A percentile compares a stretch with the other conserved stretches of the same genome.
These are phyloP conservation scores for Diaporthe ilicicola DNA, from an alignment of 2,329 filamentous ascomycete species.

Conservation along the genomic window DNA sequence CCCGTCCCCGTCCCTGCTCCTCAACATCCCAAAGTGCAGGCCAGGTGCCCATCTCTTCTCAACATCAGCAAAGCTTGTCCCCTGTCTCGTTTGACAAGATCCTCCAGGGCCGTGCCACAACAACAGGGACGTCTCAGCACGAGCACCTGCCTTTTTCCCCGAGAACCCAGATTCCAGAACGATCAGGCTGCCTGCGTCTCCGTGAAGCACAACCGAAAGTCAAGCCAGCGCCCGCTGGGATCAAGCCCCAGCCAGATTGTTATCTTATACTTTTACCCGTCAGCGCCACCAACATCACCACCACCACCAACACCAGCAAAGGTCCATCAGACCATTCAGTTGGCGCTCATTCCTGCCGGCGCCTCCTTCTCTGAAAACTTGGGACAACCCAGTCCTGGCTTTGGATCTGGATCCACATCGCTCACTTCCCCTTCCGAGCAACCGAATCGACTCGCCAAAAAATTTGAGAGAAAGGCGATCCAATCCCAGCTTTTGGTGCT, in stretches of 20 bases:
- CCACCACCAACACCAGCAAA: not conserved
- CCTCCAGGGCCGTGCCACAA: not conserved
- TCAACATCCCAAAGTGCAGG: no score
- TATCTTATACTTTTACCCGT: conserved; percentile 4
- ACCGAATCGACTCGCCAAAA: not conserved
- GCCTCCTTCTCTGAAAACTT: conserved; percentile 11
- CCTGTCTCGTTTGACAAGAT: conserved; percentile 7
- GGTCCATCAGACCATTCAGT: conserved; percentile 7
- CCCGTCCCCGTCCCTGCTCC: not conserved
- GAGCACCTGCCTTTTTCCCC: not conserved
- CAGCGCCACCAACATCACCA: conserved; percentile 3
- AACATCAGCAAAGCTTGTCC: not conserved
- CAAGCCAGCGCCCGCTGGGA: not conserved
- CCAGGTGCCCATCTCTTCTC: not conserved
- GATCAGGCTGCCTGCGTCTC: not conserved
- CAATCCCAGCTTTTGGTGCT: conserved; percentile 4
- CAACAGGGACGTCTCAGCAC: conserved; percentile 1
- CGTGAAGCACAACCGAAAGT: conserved; percentile 19
- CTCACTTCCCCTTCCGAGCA: conserved; percentile 1
- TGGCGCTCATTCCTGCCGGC: conserved; percentile 21
- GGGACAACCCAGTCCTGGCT: conserved; percentile 6
- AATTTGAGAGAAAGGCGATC: conserved; percentile 1
- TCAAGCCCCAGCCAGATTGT: no score
- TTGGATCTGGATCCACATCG: conserved; percentile 17
- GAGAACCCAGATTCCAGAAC: not conserved